phyloP scores from a whole-genome alignment of 2,329 filamentous ascomycete species.

The Huntiella omanensis region DNA sequence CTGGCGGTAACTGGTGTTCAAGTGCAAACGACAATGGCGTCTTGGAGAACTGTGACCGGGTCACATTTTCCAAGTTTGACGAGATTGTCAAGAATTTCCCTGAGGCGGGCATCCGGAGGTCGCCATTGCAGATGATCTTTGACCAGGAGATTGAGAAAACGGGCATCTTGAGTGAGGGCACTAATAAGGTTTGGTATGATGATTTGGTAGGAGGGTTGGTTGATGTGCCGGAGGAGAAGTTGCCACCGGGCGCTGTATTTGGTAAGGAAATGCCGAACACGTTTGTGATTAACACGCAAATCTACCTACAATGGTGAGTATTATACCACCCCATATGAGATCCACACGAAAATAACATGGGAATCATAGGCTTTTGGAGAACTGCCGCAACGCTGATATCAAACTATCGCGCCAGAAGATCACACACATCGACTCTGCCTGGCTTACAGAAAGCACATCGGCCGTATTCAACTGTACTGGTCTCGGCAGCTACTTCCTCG shows the following conservation, averaged over 20 bases:
- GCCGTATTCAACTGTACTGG: constrained; percentile 60
- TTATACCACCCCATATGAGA: neutral
- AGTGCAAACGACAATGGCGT: constrained; percentile 27
- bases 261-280: constrained; percentile 18
- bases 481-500: constrained; percentile 47
- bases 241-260: constrained; percentile 20
- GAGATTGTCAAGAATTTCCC: constrained; percentile 18
- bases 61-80: constrained; percentile 12
- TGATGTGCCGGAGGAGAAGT: constrained; percentile 14
- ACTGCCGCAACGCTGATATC: constrained; percentile 50
- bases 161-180: constrained; percentile 23
- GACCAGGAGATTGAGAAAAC: constrained; percentile 22
- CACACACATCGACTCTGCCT: constrained; percentile 48
- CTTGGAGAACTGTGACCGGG: constrained; percentile 12
- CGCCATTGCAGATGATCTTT: constrained; percentile 14
- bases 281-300: constrained; percentile 43
- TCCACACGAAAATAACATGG: neutral
- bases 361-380: constrained; percentile 35
- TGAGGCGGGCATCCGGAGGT: constrained; percentile 37
- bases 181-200: constrained; percentile 24
- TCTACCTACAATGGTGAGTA: constrained; percentile 54
- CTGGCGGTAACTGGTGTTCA: constrained; percentile 48
- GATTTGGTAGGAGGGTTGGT: constrained; percentile 20
- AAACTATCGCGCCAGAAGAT: constrained; percentile 39
- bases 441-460: constrained; percentile 27